phyloP scores from a whole-genome alignment of 192 early-diverging fungal species.

The Rhizophagus sp. region DNA sequence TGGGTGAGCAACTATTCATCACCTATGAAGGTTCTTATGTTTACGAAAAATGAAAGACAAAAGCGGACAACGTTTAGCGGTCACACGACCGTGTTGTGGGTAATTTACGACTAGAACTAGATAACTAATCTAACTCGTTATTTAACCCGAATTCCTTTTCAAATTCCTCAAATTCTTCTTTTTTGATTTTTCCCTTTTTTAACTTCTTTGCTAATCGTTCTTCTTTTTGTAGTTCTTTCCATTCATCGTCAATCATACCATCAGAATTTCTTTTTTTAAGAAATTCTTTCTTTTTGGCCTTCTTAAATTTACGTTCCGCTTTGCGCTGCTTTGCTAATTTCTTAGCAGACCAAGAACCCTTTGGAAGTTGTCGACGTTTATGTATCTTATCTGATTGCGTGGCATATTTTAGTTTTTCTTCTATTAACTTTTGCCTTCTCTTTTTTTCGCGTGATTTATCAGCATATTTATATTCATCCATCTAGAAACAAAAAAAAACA shows the following conservation, averaged over 20 bases:
- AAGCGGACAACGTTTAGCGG: too few relatives aligned
- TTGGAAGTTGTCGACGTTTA: not conserved
- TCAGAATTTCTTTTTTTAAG: constrained; percentile 44
- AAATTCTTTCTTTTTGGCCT: constrained; percentile 55
- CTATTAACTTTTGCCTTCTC: constrained; percentile 54
- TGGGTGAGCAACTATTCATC: too few relatives aligned
- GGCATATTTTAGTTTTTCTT: constrained; percentile 27
- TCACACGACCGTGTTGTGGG: too few relatives aligned
- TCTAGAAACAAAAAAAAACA: constrained; percentile 40
- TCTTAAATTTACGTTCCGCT: constrained; percentile 67
- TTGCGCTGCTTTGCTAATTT: constrained; percentile 65
- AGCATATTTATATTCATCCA: constrained; percentile 64
- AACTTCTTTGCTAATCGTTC: constrained; percentile 62
- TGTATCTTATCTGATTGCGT: not conserved
- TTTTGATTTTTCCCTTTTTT: constrained; percentile 51
- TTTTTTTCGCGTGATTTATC: constrained; percentile 74
- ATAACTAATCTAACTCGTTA: too few relatives aligned
- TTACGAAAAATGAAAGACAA: too few relatives aligned
- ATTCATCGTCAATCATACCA: constrained; percentile 51
- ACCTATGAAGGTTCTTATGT: too few relatives aligned
- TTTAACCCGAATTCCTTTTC: constrained; percentile 44
- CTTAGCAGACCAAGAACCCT: constrained; percentile 73
- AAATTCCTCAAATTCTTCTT: constrained; percentile 57
- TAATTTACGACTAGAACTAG: constrained; percentile 36
- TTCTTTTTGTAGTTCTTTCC: constrained; percentile 63